Base-by-base conservation (phyloP, 192 early-diverging fungal species). In the Linnemannia elongata region DNA sequence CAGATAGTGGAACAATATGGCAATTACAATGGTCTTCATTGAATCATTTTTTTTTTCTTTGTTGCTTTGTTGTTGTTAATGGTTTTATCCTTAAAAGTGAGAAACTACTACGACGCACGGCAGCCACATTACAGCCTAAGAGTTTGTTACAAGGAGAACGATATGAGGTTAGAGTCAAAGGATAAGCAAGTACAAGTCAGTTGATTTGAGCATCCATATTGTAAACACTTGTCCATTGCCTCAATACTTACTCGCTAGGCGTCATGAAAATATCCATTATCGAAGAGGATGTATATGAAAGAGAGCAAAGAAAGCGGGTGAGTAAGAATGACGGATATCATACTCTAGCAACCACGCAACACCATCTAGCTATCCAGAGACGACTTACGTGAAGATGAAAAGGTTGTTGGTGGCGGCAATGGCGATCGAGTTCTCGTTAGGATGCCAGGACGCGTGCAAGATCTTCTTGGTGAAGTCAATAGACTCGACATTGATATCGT, bases 351-450 rank as follows among this genome's bases (percentile, higher is more conserved):
- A 52, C 5, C 3, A 20, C n/a, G n/a, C 3, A 52, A 52, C 49
- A 52, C 0, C 18, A 22, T 22, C 13, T 52, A 52, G 49, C n/a
- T 33, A 24, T 33, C 60, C 60, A 22, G 45, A 22, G 27, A 39
- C 18, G 39, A 85, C 83, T 41, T 86, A 92, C 91, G 96, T 95
- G 90, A 97, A 97, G 80, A 97, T 96, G 83, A 99, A 99, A 79
- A 99, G 93, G 88, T 99, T 99, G 93, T 99, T 99, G 47, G 99
- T 99, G 33, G 99, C 99, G 49, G 99, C 99, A 66, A 99, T 95
- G 27, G 99, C 97, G 68, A 99, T 95, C 24, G 97, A 97, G 89
- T 99, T 99, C 88, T 99, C 99, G 77, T 94, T 94, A 66, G 99
- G 99, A 93, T 99, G 99, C 98, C 98, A 99, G 66, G 96, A 97